These are phyloP conservation scores for Citrullus mucosospermus DNA, from an alignment of 306 rosid genomes.

Conservation along the genomic window DNA sequence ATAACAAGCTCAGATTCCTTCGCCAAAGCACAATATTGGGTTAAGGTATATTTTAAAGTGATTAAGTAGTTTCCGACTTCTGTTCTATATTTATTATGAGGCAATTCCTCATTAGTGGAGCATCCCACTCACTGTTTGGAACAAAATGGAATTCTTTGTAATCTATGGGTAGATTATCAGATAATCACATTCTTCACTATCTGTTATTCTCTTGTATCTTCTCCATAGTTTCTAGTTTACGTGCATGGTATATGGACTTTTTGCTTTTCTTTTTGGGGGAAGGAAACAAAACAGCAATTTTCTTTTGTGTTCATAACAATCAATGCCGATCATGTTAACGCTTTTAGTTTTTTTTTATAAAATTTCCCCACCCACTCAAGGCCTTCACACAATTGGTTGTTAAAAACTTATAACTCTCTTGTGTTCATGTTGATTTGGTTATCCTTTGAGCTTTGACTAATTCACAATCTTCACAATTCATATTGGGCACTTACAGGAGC, in stretches of 20 bases:
- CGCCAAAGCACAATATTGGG: conserved; percentile 98
- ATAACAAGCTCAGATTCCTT: conserved; percentile 91
- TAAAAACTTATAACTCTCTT: not conserved
- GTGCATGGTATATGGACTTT: not conserved
- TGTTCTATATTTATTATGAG: not conserved
- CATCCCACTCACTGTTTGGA: not conserved
- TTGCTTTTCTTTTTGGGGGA: not conserved
- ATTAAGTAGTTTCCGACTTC: not conserved
- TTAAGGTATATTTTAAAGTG: conserved; percentile 48
- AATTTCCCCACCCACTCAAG: too few species aligned
- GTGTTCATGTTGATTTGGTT: not conserved
- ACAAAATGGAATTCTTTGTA: not conserved
- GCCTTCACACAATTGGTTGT: too few species aligned
- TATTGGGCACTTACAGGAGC: conserved; percentile 40
- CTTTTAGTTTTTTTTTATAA: too few species aligned
- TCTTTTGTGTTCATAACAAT: not conserved
- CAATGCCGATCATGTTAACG: not conserved
- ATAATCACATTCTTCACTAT: not conserved
- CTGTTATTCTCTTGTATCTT: not conserved
- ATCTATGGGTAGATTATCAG: not conserved
- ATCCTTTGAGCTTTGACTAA: not conserved
- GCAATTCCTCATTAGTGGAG: not conserved
- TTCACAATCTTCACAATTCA: not conserved
- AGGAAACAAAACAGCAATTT: too few species aligned
- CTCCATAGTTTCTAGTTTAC: not conserved